phyloP scores from a whole-genome alignment of 1,284 basidiomycete species.

The Apiotrichum porosum region DNA sequence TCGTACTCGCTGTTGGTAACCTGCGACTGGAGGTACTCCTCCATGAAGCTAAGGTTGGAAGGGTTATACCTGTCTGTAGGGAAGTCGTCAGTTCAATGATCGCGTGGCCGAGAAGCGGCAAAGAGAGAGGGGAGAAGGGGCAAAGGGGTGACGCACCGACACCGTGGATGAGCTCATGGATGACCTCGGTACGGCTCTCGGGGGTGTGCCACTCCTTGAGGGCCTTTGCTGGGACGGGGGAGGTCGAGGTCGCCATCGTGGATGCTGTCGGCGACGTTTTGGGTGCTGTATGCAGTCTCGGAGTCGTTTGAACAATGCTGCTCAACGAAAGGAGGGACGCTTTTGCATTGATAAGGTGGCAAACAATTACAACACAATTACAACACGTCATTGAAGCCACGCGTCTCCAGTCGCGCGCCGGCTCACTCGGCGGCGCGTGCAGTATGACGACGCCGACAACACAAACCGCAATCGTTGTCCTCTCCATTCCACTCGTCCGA shows the following conservation, averaged over 20 bases:
- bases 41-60: constrained; percentile 81
- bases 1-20: constrained; percentile 86
- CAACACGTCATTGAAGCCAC: too few species aligned
- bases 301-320: too few species aligned
- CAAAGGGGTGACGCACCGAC: constrained; percentile 85
- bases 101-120: not conserved
- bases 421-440: too few species aligned
- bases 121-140: too few species aligned
- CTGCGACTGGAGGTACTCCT: constrained; percentile 92
- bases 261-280: constrained; percentile 8
- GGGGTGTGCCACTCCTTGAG: constrained; percentile 54
- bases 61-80: constrained; percentile 89
- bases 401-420: too few species aligned
- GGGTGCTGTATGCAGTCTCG: not conserved
- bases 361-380: too few species aligned
- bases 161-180: constrained; percentile 84
- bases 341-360: too few species aligned
- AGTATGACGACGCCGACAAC: too few species aligned
- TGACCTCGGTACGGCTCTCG: constrained; percentile 69
- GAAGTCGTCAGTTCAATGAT: not conserved
- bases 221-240: constrained; percentile 34
- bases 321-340: too few species aligned
- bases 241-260: constrained; percentile 32
- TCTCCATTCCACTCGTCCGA: not conserved
- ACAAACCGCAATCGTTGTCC: not conserved